These are phyloP conservation scores for Arthrobotrys iridis DNA, from an alignment of 2,329 filamentous ascomycete species.

Conservation along the genomic window DNA sequence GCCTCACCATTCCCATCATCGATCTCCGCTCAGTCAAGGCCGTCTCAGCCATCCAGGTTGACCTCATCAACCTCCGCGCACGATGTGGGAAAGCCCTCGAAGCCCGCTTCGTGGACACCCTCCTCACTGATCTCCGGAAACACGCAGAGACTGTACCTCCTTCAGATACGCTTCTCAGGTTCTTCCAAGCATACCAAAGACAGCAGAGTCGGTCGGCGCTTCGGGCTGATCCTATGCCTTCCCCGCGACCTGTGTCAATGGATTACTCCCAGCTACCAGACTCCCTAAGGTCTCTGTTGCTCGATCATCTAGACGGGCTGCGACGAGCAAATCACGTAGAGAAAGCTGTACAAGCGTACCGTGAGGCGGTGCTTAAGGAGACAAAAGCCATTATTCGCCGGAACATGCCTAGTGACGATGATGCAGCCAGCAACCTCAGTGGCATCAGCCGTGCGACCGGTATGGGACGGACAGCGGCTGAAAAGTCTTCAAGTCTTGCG, in stretches of 20 bases:
- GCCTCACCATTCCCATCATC: slow-evolving; percentile 48
- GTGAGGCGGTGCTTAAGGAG: slow-evolving; percentile 84
- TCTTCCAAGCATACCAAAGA: slow-evolving; percentile 77
- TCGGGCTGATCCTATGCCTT: slow-evolving; percentile 54
- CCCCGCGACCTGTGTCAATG: slow-evolving; percentile 64
- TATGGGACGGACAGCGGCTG: slow-evolving; percentile 60
- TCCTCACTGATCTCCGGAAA: slow-evolving; percentile 81
- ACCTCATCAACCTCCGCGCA: slow-evolving; percentile 78
- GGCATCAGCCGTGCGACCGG: slow-evolving; percentile 55
- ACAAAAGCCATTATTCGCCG: slow-evolving; percentile 84
- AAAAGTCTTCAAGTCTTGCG: slow-evolving; percentile 73
- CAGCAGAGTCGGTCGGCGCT: slow-evolving; percentile 67
- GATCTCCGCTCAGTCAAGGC: slow-evolving; percentile 70
- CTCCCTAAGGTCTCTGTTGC: slow-evolving; percentile 75
- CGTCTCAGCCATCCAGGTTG: slow-evolving; percentile 79
- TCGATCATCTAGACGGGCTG: slow-evolving; percentile 79
- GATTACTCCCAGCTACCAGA: slow-evolving; percentile 80
- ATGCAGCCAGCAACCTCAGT: slow-evolving; percentile 79
- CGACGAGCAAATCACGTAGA: slow-evolving; percentile 81
- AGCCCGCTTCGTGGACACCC: slow-evolving; percentile 76
- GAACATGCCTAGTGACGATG: slow-evolving; percentile 88
- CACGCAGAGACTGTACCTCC: slow-evolving; percentile 79
- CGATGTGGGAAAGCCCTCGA: slow-evolving; percentile 91
- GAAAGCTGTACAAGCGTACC: slow-evolving; percentile 82
- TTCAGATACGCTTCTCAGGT: slow-evolving; percentile 80